Evolutionary conservation across 1,139 yeast species (phyloP), one percentile per base, ranked within the genome.

Genomic region (Suhomyces bokatorum): DNA sequence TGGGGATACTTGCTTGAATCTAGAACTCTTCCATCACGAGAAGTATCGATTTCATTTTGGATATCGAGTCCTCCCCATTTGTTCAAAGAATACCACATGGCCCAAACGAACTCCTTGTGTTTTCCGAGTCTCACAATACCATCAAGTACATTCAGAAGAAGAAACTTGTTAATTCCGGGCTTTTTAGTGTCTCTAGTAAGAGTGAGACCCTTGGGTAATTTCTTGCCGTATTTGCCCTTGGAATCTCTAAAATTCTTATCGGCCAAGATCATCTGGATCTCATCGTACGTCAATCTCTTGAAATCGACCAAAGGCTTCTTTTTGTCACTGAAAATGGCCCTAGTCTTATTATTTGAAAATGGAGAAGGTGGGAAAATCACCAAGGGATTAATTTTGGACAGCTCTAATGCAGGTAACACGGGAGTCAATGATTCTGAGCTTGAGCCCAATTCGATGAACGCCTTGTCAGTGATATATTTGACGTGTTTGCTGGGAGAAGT

Each of bases 341-440:
- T 51, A 7, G 58, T 53, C 46, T 63, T 63, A 35, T 56, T 62
- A 30, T 57, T 56, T 17, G 67, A 57, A 12, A 55, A 45, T 7
- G 59, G 52, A 2, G 68, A 59, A 0, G 72, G 70, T 4, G 72
- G 73, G 47, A 66, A 67, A 5, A 52, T 45, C 1, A 68, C 71
- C 36, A 48, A 29, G 0, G 77, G 75, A 45, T 70, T 70, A 2
- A 62, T 45, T 3, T 47, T 44, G 2, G 46, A 12, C 28, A 32
- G 37, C 7, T 44, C 50, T n/a, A 49, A 35, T 17, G 12, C 26
- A 4, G 44, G 22, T 10, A 40, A 28, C 2, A 13, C 16, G 1
- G 40, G 42, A 2, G 24, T 13, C 26, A 41, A 32, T 3, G 4
- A 16, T 10, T 22, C 33, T 4, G 11, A 11, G 20, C 24, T 8